Percentiles rank a stretch among this genome's conserved stretches.
Conservation (phyloP, 257 asterid genomes). For the Plectranthus barbatus region DNA sequence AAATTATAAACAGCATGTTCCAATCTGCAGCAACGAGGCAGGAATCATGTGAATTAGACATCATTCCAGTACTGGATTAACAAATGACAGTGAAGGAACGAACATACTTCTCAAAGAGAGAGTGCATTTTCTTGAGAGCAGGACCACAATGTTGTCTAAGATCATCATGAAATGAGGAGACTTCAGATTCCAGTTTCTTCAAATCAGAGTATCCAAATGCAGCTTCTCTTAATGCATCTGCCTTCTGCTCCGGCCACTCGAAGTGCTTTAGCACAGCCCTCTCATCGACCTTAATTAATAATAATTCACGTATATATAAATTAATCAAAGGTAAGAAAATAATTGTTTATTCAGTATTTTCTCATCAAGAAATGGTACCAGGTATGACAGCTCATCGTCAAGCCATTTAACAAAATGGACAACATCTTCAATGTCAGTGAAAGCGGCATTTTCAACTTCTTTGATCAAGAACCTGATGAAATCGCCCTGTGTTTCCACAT, state of each 20-base stretch:
- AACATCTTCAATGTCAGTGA: slow-evolving; percentile 84
- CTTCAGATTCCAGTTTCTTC: slow-evolving; percentile 81
- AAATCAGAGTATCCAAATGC: slow-evolving; percentile 91
- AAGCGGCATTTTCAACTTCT: slow-evolving; percentile 83
- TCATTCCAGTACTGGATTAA: not conserved
- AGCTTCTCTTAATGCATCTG: slow-evolving; percentile 96
- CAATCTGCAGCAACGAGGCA: slow-evolving; percentile 37
- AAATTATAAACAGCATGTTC: slow-evolving; percentile 80
- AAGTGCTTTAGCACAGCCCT: slow-evolving; percentile 98
- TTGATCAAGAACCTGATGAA: slow-evolving; percentile 80
- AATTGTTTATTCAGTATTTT: too few species aligned
- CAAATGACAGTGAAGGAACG: not conserved
- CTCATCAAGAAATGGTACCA: slow-evolving; percentile 35
- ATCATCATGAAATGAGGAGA: slow-evolving; percentile 64
- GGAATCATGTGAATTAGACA: not conserved
- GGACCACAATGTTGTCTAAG: slow-evolving; percentile 59
- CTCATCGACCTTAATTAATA: slow-evolving; percentile 73
- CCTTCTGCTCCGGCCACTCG: slow-evolving; percentile 92
- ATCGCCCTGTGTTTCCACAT: slow-evolving; percentile 93
- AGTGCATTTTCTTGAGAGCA: slow-evolving; percentile 91
- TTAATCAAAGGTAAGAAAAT: not conserved
- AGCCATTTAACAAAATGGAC: slow-evolving; percentile 97
- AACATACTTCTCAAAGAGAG: slow-evolving; percentile 80
- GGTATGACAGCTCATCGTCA: slow-evolving; percentile 86
- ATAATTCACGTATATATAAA: not conserved